Percentiles rank a stretch among this genome's conserved stretches.
Evolutionary conservation across 1,284 basidiomycete genomes (phyloP).

Genomic region (Cerrena zonata): DNA sequence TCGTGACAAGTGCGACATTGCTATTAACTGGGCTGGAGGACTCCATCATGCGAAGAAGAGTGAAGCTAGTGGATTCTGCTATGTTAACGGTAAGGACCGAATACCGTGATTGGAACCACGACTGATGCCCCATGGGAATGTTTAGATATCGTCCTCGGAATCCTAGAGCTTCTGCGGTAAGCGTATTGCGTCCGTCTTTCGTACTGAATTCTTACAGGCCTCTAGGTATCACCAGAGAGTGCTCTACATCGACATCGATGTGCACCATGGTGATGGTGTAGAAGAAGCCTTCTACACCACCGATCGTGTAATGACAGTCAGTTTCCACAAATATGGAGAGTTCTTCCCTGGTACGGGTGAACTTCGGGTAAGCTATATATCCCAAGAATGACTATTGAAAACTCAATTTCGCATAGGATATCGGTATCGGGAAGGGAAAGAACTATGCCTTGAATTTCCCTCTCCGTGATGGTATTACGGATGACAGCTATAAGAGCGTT

Average conservation of each 20-base stretch:
- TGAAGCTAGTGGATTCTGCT: conserved; percentile 97
- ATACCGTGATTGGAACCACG: not conserved
- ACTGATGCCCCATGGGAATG: not conserved
- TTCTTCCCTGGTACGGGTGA: conserved; percentile 99
- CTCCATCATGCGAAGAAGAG: conserved; percentile 98
- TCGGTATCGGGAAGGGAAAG: conserved; percentile 88
- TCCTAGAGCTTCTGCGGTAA: conserved; percentile 86
- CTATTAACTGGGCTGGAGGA: conserved; percentile 97
- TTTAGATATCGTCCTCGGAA: conserved; percentile 92
- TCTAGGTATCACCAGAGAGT: conserved; percentile 87
- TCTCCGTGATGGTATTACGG: conserved; percentile 89
- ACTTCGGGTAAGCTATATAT: conserved; percentile 59
- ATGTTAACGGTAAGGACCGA: conserved; percentile 77
- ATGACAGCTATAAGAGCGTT: conserved; percentile 91
- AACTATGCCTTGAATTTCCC: conserved; percentile 94
- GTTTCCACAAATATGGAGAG: conserved; percentile 99
- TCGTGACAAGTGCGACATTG: conserved; percentile 96
- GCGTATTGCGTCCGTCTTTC: conserved; percentile 10
- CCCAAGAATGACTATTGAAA: conserved; percentile 3
- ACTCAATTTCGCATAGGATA: conserved; percentile 51
- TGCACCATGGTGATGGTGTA: conserved; percentile 98
- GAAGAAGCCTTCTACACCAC: conserved; percentile 99
- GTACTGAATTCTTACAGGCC: not conserved
- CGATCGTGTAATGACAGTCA: conserved; percentile 96
- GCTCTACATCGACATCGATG: conserved; percentile 97